These are phyloP conservation scores for Candida sp. DNA, from an alignment of 1,139 yeast genomes.

Conservation along the genomic window DNA sequence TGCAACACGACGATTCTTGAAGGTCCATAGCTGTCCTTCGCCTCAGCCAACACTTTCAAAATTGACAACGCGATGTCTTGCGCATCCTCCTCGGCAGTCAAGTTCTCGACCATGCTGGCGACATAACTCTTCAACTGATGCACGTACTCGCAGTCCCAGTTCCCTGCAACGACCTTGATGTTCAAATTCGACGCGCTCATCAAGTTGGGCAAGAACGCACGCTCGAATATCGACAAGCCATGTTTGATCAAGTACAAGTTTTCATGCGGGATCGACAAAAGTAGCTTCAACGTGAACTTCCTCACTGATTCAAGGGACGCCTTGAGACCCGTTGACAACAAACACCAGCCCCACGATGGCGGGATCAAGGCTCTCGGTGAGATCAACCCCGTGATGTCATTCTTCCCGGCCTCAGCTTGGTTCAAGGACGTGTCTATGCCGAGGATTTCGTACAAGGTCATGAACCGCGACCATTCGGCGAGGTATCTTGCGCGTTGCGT, in stretches of 20 bases:
- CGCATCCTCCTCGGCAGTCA: slow-evolving; percentile 31
- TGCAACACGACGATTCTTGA: slow-evolving; percentile 64
- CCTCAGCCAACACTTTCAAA: slow-evolving; percentile 48
- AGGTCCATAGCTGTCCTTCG: slow-evolving; percentile 67
- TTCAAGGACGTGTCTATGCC: slow-evolving; percentile 88
- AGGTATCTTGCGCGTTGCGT: slow-evolving; percentile 30
- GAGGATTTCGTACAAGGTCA: slow-evolving; percentile 77
- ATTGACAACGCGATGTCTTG: slow-evolving; percentile 28
- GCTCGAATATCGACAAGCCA: slow-evolving; percentile 51
- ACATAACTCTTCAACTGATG: slow-evolving; percentile 53
- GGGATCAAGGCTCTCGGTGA: slow-evolving; percentile 55
- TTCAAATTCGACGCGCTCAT: slow-evolving; percentile 68
- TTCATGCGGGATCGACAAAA: slow-evolving; percentile 55
- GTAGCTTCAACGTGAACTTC: slow-evolving; percentile 60
- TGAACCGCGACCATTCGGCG: slow-evolving; percentile 71
- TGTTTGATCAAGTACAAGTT: slow-evolving; percentile 55
- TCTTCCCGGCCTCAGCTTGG: slow-evolving; percentile 80
- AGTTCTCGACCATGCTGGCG: slow-evolving; percentile 40
- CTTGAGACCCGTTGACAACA: slow-evolving; percentile 75
- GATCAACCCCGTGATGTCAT: slow-evolving; percentile 63
- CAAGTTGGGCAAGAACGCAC: slow-evolving; percentile 62
- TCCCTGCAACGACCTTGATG: slow-evolving; percentile 30
- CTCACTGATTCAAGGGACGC: slow-evolving; percentile 86
- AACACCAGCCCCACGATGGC: slow-evolving; percentile 75
- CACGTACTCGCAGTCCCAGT: slow-evolving; percentile 60